Percentiles rank a stretch among this genome's conserved stretches.
Evolutionary conservation across 2,329 filamentous ascomycete species (phyloP).

Genomic region (Fusarium setosum): DNA sequence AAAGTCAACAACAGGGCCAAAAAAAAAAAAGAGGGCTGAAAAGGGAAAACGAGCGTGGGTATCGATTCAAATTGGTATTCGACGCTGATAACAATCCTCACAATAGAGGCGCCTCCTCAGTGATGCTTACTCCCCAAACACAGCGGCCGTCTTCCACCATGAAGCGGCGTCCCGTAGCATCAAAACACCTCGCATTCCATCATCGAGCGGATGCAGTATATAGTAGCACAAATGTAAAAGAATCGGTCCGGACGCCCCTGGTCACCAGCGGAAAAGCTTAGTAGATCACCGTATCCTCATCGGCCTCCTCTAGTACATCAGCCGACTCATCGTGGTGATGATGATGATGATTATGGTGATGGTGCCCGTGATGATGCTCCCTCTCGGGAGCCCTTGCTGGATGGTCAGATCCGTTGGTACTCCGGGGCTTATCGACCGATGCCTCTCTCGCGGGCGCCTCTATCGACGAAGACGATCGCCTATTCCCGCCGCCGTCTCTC

Average conservation of each 20-base stretch:
- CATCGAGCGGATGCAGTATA: not conserved
- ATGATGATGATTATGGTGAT: slow-evolving; percentile 24
- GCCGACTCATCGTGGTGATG: slow-evolving; percentile 74
- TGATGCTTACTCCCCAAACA: not conserved
- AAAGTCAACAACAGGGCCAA: no score
- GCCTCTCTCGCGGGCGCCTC: slow-evolving; percentile 32
- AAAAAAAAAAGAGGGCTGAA: no score
- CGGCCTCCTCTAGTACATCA: slow-evolving; percentile 84
- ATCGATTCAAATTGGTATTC: slow-evolving; percentile 20
- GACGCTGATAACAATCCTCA: slow-evolving; percentile 5
- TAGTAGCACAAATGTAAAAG: not conserved
- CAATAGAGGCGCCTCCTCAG: slow-evolving; percentile 8
- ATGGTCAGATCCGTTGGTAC: slow-evolving; percentile 12
- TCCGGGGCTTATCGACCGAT: slow-evolving; percentile 10
- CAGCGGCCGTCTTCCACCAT: not conserved
- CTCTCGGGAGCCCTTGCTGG: slow-evolving; percentile 17
- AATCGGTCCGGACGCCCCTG: not conserved
- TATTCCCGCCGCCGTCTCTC: slow-evolving; percentile 35
- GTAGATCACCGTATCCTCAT: slow-evolving; percentile 93
- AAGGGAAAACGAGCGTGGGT: slow-evolving; percentile 2
- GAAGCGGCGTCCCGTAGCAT: not conserved
- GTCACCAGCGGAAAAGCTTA: slow-evolving; percentile 54
- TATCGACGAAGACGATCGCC: slow-evolving; percentile 2
- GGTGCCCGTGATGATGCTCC: slow-evolving; percentile 11
- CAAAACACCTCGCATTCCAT: not conserved